Percentiles rank a stretch among this genome's conserved stretches.
Conservation (phyloP, 2,329 filamentous ascomycete genomes). For the Pyricularia sp. region DNA sequence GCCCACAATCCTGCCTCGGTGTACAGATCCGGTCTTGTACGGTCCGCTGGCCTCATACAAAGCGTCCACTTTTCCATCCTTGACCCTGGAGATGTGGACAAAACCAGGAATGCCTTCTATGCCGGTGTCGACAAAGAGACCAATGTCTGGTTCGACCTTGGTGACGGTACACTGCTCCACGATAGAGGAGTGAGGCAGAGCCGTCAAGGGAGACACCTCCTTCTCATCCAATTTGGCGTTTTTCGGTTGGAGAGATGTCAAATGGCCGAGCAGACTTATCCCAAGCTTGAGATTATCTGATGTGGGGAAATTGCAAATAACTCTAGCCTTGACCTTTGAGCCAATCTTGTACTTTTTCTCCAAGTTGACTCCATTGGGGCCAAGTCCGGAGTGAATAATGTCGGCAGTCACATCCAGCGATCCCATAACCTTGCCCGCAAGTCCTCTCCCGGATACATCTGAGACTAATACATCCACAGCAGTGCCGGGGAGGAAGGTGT, state of each 20-base stretch:
- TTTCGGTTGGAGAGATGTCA: conserved; percentile 52
- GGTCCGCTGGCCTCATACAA: conserved; percentile 68
- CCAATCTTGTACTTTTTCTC: conserved; percentile 74
- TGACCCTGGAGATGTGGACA: conserved; percentile 87
- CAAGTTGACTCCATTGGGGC: conserved; percentile 58
- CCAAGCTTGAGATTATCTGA: conserved; percentile 76
- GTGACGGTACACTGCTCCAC: conserved; percentile 71
- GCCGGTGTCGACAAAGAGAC: conserved; percentile 69
- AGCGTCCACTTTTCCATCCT: conserved; percentile 80
- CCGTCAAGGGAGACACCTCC: conserved; percentile 35
- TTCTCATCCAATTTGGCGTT: conserved; percentile 25
- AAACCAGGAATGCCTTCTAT: conserved; percentile 67
- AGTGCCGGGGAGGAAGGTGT: conserved; percentile 86
- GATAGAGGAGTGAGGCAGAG: conserved; percentile 63
- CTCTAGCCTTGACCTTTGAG: conserved; percentile 72
- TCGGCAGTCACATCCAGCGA: conserved; percentile 87
- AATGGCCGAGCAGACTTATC: conserved; percentile 79
- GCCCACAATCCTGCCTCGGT: conserved; percentile 73
- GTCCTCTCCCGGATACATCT: conserved; percentile 63
- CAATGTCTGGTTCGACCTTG: conserved; percentile 70
- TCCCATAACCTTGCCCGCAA: conserved; percentile 86
- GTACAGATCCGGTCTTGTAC: conserved; percentile 68
- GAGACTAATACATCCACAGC: conserved; percentile 76
- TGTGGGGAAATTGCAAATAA: conserved; percentile 79
- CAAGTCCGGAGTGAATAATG: conserved; percentile 75